phyloP scores from a whole-genome alignment of 176 grass and related monocot genomes.

The Musa itinerans region DNA sequence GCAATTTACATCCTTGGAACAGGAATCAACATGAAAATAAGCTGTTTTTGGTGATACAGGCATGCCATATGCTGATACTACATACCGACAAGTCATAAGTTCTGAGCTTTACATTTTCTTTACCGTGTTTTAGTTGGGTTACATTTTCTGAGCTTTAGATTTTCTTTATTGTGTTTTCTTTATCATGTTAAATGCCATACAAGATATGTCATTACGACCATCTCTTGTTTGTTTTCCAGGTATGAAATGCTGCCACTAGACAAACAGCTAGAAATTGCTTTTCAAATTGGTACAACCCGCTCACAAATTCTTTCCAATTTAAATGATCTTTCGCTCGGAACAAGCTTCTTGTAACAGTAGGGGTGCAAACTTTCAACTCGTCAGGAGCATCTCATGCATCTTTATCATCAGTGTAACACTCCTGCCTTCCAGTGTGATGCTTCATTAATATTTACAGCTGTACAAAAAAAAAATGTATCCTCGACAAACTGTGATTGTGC shows the following conservation, averaged over 20 bases:
- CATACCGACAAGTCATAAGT: no score
- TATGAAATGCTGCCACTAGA: conserved; percentile 85
- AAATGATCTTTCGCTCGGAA: conserved; percentile 64
- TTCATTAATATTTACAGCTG: background rate
- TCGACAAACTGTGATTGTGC: no score
- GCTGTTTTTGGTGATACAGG: no score
- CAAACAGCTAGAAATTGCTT: conserved; percentile 82
- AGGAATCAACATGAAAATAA: no score
- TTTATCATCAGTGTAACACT: background rate
- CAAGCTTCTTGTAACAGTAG: conserved; percentile 57
- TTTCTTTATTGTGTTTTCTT: background rate
- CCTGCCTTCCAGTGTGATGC: background rate
- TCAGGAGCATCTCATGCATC: background rate
- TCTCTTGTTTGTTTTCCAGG: conserved; percentile 32
- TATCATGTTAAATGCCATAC: background rate
- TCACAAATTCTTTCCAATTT: conserved; percentile 79
- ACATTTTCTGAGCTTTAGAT: background rate
- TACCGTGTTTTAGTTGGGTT: background rate
- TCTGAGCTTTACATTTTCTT: background rate
- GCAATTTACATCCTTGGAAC: no score
- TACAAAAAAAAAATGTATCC: no score
- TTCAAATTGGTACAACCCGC: conserved; percentile 69
- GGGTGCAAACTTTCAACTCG: background rate
- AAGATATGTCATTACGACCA: background rate
- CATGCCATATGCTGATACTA: no score